Base-by-base conservation (phyloP, 306 rosid genomes). In the Luffa acutangula region DNA sequence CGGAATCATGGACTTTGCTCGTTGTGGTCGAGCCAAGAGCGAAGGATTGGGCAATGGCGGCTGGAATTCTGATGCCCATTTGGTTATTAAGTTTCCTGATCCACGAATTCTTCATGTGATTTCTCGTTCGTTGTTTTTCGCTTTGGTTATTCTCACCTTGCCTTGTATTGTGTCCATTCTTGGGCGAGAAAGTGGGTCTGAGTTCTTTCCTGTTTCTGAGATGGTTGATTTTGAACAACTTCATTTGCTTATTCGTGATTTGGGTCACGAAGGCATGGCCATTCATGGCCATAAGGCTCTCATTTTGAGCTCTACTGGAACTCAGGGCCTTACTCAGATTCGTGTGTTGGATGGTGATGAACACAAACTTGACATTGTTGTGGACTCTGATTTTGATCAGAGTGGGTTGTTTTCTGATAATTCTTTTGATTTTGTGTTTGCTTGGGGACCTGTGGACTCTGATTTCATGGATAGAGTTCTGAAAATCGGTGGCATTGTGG, bases 401-500 rank as follows among this genome's bases (percentile, higher is more conserved):
- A 82, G 82, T 80, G 80, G 81, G 56, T 82, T 81, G 31, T 66
- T 91, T 49, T 39, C 76, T 17, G 87, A 85, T 9, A 87, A 85
- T 80, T 81, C 87, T 3, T 84, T 78, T 84, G 91, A 91, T 81
- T 88, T 91, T 54, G 86, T 91, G 82, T 89, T 86, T 82, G 48
- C 79, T 0, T 78, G 82, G 37, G 81, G 80, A 57, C 77, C 48
- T 41, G 77, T 56, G 53, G 90, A 88, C 66, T 81, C 83, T 49
- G 77, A 83, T 79, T 85, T 91, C 69, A 74, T 85, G 39, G 90
- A 88, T 70, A 89, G 87, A 18, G 58, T 89, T 78, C 14, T 86
- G 80, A 91, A 82, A 82, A 76, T 76, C 21, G 88, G 85, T 67
- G 96, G 92, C 82, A 89, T 91, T 81, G 83, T 91, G 76, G 89